These are phyloP conservation scores for Anthracocystis panici-leucophaei DNA, from an alignment of 1,284 basidiomycete genomes.

Conservation along the genomic window DNA sequence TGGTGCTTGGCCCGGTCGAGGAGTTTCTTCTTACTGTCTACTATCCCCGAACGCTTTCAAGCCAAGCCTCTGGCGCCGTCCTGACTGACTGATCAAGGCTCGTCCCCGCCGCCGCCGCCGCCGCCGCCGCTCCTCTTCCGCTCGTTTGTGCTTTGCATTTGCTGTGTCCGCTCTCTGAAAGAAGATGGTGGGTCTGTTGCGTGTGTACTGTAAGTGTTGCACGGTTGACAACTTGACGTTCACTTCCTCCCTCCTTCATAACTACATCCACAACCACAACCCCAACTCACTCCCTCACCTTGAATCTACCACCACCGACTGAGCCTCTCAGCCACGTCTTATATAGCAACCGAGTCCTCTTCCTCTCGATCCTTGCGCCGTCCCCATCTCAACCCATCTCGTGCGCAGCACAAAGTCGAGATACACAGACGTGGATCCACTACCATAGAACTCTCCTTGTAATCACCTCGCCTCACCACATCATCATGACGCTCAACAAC, in stretches of 20 bases:
- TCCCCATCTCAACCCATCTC: background rate
- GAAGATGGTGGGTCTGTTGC: background rate
- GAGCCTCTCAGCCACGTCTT: background rate
- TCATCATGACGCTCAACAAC: conserved; percentile 31
- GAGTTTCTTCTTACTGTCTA: conserved; percentile 2
- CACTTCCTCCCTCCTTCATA: conserved; percentile 2
- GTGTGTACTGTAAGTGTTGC: background rate
- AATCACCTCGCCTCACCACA: background rate
- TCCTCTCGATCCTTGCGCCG: too few species aligned
- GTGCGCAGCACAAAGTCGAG: background rate
- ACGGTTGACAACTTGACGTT: background rate
- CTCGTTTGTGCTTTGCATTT: background rate
- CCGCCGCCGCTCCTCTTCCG: background rate
- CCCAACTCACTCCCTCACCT: conserved; percentile 1
- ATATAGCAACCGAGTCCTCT: background rate
- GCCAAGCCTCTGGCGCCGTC: background rate
- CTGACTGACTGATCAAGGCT: conserved; percentile 8
- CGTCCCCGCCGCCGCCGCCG: too few species aligned
- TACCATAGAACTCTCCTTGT: background rate
- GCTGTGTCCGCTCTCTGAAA: background rate
- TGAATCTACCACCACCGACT: background rate
- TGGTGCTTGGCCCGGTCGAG: too few species aligned
- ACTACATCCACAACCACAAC: conserved; percentile 1
- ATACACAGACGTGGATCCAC: background rate
- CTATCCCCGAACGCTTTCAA: conserved; percentile 10